A percentile compares a stretch with the other conserved stretches of the same genome.
phyloP scores from a whole-genome alignment of 2,329 filamentous ascomycete genomes.

The Colletotrichum caudatum region DNA sequence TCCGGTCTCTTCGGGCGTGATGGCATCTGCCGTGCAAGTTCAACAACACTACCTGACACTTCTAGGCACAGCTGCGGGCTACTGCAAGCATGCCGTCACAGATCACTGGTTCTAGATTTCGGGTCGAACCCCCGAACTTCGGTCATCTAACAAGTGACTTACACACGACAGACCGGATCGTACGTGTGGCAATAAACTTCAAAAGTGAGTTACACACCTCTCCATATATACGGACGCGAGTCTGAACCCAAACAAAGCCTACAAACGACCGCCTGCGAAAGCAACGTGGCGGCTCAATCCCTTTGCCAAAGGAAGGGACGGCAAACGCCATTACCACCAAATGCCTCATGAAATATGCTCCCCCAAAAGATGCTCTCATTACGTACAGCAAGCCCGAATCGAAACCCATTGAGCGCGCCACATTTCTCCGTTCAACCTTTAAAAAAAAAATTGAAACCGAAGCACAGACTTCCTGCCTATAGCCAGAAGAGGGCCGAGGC shows the following conservation, averaged over 20 bases:
- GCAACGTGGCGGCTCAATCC: conserved; percentile 12
- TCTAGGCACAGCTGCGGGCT: too few relatives aligned
- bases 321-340: conserved; percentile 40
- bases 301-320: conserved; percentile 31
- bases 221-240: conserved; percentile 17
- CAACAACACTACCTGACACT: neutral
- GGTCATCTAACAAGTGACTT: neutral
- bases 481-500: conserved; percentile 50
- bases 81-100: neutral
- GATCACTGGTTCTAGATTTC: too few relatives aligned
- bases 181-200: neutral
- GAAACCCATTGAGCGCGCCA: conserved; percentile 15
- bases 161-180: neutral
- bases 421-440: conserved; percentile 25
- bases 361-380: conserved; percentile 26
- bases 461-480: conserved; percentile 36
- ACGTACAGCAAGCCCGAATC: conserved; percentile 27
- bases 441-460: conserved; percentile 1
- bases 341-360: conserved; percentile 22
- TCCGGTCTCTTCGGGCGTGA: neutral
- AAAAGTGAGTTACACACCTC: neutral
- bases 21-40: neutral
- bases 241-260: conserved; percentile 20
- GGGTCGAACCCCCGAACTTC: neutral
- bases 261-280: conserved; percentile 22